phyloP scores from a whole-genome alignment of 768 basidiomycete species.

The Agrocybe pediades region DNA sequence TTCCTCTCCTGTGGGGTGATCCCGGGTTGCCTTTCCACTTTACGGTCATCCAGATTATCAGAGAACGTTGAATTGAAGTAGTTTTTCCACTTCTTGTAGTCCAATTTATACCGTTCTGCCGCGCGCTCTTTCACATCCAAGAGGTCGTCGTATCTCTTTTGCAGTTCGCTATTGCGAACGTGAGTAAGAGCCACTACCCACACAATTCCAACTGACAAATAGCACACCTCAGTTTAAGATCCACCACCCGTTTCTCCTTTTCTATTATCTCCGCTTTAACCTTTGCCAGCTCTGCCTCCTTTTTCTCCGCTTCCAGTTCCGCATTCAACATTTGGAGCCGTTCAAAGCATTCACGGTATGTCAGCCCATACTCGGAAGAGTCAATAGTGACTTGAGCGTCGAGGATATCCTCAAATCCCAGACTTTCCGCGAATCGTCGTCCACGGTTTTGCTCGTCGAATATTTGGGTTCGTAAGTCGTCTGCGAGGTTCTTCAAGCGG shows the following conservation, averaged over 20 bases:
- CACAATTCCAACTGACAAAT: slow-evolving; percentile 7
- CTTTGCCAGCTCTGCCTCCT: slow-evolving; percentile 24
- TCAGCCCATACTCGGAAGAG: slow-evolving; percentile 30
- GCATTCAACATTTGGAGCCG: slow-evolving; percentile 33
- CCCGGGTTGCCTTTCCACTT: slow-evolving; percentile 24
- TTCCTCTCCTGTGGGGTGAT: slow-evolving; percentile 17
- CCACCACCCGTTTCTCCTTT: not conserved
- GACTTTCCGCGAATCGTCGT: slow-evolving; percentile 36
- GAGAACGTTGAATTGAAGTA: slow-evolving; percentile 45
- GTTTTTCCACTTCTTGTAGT: slow-evolving; percentile 55
- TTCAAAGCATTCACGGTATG: slow-evolving; percentile 38
- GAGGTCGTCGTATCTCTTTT: slow-evolving; percentile 47
- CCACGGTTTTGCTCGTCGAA: slow-evolving; percentile 39
- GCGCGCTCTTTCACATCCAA: slow-evolving; percentile 43
- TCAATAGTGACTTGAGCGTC: slow-evolving; percentile 46
- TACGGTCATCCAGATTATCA: slow-evolving; percentile 20
- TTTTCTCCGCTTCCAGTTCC: slow-evolving; percentile 23
- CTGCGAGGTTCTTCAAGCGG: slow-evolving; percentile 32
- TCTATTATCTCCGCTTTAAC: slow-evolving; percentile 18
- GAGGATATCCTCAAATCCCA: slow-evolving; percentile 45
- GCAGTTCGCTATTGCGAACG: slow-evolving; percentile 23
- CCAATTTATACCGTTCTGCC: slow-evolving; percentile 45
- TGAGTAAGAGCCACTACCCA: not conserved
- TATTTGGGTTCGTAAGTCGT: slow-evolving; percentile 37
- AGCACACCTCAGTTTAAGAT: slow-evolving; percentile 24